Evolutionary conservation across 2,329 filamentous ascomycete genomes (phyloP).

Genomic region (Mycosphaerelloides madeirae): DNA sequence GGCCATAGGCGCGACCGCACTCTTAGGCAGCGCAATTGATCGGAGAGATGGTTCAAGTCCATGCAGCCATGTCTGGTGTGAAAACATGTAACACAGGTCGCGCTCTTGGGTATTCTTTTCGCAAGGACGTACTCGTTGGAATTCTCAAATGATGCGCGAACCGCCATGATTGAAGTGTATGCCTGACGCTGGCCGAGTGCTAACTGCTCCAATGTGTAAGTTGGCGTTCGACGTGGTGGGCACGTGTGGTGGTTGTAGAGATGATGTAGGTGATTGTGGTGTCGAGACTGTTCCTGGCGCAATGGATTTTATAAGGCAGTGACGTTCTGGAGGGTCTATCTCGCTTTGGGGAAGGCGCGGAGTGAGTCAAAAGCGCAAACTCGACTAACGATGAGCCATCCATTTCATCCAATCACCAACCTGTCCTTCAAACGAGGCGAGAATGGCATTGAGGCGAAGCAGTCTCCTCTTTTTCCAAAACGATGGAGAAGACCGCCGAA

Average conservation of each 20-base stretch:
- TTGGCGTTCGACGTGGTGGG: slow-evolving; percentile 1
- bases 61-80: too few relatives aligned
- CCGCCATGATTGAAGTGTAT: slow-evolving; percentile 42
- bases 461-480: too few relatives aligned
- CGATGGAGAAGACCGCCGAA: too few relatives aligned
- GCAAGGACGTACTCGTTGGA: slow-evolving; percentile 69
- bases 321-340: not conserved
- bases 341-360: not conserved
- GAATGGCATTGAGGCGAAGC: too few relatives aligned
- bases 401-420: not conserved
- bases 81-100: too few relatives aligned
- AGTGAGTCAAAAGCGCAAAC: not conserved
- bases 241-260: not conserved
- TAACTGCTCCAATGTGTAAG: slow-evolving; percentile 6
- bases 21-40: too few relatives aligned
- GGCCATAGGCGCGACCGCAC: too few relatives aligned
- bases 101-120: too few relatives aligned
- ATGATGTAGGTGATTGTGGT: slow-evolving; percentile 1
- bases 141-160: slow-evolving; percentile 70
- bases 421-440: too few relatives aligned
- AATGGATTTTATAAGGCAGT: not conserved
- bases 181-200: slow-evolving; percentile 9
- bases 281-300: not conserved
- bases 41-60: too few relatives aligned
- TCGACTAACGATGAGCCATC: slow-evolving; percentile 1